phyloP scores from a whole-genome alignment of 2,329 filamentous ascomycete species.

The Fusarium chuoi region DNA sequence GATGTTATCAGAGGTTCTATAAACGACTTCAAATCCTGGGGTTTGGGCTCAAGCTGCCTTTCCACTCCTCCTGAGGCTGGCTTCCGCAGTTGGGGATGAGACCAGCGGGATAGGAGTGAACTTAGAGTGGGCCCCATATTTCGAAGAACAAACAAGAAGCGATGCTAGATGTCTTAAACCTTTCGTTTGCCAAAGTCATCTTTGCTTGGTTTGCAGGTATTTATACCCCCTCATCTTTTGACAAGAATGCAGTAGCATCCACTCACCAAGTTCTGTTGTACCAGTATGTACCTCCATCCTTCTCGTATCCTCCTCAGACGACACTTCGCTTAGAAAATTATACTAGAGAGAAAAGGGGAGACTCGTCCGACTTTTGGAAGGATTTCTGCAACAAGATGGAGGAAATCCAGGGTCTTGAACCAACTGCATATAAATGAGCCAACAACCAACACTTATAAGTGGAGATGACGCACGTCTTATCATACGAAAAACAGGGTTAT shows the following conservation, averaged over 20 bases:
- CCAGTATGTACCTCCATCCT: background rate
- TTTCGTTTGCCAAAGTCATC: background rate
- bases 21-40: background rate
- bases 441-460: background rate
- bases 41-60: background rate
- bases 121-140: background rate
- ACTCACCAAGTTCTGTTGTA: background rate
- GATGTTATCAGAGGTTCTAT: constrained; percentile 4
- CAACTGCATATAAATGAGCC: background rate
- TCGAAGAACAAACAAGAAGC: no score
- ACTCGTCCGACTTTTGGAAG: no score
- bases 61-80: accelerated
- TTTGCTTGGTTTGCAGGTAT: background rate
- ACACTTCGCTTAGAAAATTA: background rate
- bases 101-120: background rate
- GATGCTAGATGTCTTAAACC: accelerated
- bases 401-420: background rate
- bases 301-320: background rate
- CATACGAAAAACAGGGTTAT: background rate
- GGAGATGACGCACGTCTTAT: background rate
- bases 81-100: no score
- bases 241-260: background rate
- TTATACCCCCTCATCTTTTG: background rate
- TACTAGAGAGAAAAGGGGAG: background rate
- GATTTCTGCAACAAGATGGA: background rate